Evolutionary conservation across 2,329 filamentous ascomycete genomes (phyloP), one percentile per base, ranked within the genome.

Genomic region (Colletotrichum trifolii): DNA sequence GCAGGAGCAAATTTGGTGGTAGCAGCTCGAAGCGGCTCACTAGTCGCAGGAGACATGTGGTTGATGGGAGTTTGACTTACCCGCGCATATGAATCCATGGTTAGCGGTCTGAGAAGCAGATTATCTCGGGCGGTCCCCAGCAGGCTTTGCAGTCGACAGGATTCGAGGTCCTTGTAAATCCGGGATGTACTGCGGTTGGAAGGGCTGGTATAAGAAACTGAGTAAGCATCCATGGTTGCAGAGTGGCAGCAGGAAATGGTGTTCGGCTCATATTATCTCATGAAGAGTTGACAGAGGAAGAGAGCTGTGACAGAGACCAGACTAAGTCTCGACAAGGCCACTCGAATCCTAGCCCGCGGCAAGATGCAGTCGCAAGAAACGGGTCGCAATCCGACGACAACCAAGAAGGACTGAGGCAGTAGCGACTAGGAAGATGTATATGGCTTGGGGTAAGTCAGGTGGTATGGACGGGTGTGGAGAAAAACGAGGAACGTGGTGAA

Each of bases 171-270:
- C 66, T 81, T 81, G 70, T 84, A 84, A 55, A 85, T 81, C 56
- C 77, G 80, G 48, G 83, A 85, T 34, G 79, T 76, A 60, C 73
- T 75, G 68, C 80, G 78, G 54, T 74, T 75, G 15, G 79, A 73
- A 36, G 79, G 73, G 71, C 80, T 84, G 69, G 78, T 81, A 71
- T 75, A 81, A 42, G 79, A 84, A 70, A 85, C 78, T 35, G 81
- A 80, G 75, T 84, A 82, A 81, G 82, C 81, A 75, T 85, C 83
- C 83, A 86, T 85, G 50, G 42, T 33, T 38, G 49, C 45, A 68
- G 45, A 47, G 10, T 17, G 17, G 15, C 6, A 36, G 17, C 17
- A 40, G 13, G 8, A 46, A 58, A 47, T 39, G 42, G 40, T 45
- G 34, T 12, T 43, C 34, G 11, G 15, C 15, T 36, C 43, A 47